phyloP scores from a whole-genome alignment of 352 stramenopile species.

The Phytophthora citricola region DNA sequence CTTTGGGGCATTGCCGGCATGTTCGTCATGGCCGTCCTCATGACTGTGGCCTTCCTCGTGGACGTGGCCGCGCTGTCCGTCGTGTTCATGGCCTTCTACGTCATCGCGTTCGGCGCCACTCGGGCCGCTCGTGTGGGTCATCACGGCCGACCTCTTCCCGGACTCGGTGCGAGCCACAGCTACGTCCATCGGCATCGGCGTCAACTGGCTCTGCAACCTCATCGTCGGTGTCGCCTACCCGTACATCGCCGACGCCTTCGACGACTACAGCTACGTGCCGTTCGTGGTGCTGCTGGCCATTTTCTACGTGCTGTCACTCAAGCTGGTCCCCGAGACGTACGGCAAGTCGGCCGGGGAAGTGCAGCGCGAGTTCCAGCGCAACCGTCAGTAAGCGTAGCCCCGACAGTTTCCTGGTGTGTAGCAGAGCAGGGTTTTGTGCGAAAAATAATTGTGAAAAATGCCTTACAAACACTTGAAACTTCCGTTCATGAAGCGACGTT shows the following conservation, averaged over 20 bases:
- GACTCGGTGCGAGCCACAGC: conserved; percentile 16
- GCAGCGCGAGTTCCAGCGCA: conserved; percentile 14
- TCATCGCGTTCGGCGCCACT: conserved; percentile 16
- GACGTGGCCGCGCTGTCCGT: conserved; percentile 13
- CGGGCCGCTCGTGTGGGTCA: conserved; percentile 9
- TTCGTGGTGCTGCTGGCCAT: conserved; percentile 19
- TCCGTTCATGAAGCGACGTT: conserved; percentile 11
- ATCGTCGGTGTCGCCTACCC: conserved; percentile 23
- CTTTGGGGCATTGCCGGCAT: conserved; percentile 19
- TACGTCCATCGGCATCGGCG: conserved; percentile 14
- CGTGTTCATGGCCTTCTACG: conserved; percentile 19
- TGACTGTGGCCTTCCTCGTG: conserved; percentile 20
- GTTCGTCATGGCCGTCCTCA: conserved; percentile 21
- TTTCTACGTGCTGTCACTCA: conserved; percentile 22
- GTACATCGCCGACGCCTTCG: conserved; percentile 27
- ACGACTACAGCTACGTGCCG: conserved; percentile 26
- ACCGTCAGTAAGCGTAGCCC: not conserved
- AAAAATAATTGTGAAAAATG: not conserved
- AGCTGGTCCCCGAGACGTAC: conserved; percentile 22
- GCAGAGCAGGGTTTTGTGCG: not conserved
- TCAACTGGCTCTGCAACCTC: conserved; percentile 18
- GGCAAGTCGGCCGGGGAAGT: conserved; percentile 17
- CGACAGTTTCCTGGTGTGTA: not conserved
- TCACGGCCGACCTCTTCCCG: conserved; percentile 18
- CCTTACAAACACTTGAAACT: conserved; percentile 1